Conservation (phyloP, 2,329 filamentous ascomycete species). For the Aspergillus quadrilineatus region DNA sequence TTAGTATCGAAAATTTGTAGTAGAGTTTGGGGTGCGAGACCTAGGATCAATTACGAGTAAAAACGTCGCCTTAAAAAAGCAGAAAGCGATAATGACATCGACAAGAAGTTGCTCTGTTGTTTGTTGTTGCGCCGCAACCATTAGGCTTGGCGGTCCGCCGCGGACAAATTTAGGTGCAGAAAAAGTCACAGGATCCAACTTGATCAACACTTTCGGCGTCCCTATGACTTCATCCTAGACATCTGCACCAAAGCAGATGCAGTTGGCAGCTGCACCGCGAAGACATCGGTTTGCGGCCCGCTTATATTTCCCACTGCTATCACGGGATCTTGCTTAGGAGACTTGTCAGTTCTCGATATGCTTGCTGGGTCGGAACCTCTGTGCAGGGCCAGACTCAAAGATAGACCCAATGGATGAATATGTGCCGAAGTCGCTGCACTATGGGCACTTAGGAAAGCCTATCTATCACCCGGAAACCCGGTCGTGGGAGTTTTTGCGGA, state of each 20-base stretch:
- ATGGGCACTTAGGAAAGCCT: constrained; percentile 57
- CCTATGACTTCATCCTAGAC: constrained; percentile 7
- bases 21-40: not conserved
- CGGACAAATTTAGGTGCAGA: constrained; percentile 8
- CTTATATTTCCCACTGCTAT: not conserved
- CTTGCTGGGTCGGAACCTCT: constrained; percentile 23
- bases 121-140: constrained; percentile 19
- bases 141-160: constrained; percentile 12
- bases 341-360: constrained; percentile 29
- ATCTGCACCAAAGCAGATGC: constrained; percentile 9
- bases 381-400: constrained; percentile 30
- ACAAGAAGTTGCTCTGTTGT: constrained; percentile 1
- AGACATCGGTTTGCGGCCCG: not conserved
- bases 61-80: not conserved
- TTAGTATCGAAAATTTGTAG: not conserved
- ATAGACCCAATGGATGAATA: constrained; percentile 59
- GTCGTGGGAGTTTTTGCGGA: constrained; percentile 51
- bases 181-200: not conserved
- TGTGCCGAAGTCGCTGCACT: constrained; percentile 51
- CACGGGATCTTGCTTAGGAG: not conserved
- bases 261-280: not conserved
- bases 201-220: not conserved
- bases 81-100: not conserved
- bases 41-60: not conserved
- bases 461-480: constrained; percentile 50